These are phyloP conservation scores for Fistulifera solaris DNA, from an alignment of 108 stramenopile genomes.

Conservation along the genomic window DNA sequence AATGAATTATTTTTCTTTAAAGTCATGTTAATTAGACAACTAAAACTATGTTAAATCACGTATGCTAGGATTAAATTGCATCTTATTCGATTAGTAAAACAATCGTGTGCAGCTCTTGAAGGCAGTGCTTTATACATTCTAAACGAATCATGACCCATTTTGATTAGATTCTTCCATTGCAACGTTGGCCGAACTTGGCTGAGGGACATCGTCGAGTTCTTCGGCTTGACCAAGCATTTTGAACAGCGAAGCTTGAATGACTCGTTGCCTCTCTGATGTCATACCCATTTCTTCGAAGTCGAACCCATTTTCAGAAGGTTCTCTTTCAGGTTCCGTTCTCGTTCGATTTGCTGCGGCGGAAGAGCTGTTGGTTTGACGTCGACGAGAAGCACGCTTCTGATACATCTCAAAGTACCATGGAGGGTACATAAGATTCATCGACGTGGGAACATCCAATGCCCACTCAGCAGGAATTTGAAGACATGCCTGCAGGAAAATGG, in stretches of 20 bases:
- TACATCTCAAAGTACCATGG: constrained; percentile 72
- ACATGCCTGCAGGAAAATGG: constrained; percentile 89
- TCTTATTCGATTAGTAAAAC: no score
- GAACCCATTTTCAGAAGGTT: constrained; percentile 17
- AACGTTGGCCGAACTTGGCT: no score
- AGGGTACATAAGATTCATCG: constrained; percentile 77
- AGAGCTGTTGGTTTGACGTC: not conserved
- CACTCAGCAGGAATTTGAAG: constrained; percentile 71
- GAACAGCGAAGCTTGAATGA: constrained; percentile 80
- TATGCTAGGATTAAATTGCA: no score
- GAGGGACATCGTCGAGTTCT: not conserved
- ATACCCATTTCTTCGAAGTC: constrained; percentile 72
- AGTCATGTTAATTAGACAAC: no score
- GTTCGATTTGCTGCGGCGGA: no score
- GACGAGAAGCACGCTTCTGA: constrained; percentile 23
- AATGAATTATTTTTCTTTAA: no score
- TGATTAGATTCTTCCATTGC: no score
- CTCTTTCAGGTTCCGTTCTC: not conserved
- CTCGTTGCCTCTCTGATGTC: constrained; percentile 75
- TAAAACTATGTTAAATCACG: no score
- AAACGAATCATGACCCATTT: no score
- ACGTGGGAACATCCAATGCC: constrained; percentile 65
- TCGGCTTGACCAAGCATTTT: constrained; percentile 80
- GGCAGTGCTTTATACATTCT: no score
- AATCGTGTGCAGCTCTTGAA: no score